These are phyloP conservation scores for Kurtzmaniella quercitrusa DNA, from an alignment of 1,139 yeast species.

Conservation along the genomic window DNA sequence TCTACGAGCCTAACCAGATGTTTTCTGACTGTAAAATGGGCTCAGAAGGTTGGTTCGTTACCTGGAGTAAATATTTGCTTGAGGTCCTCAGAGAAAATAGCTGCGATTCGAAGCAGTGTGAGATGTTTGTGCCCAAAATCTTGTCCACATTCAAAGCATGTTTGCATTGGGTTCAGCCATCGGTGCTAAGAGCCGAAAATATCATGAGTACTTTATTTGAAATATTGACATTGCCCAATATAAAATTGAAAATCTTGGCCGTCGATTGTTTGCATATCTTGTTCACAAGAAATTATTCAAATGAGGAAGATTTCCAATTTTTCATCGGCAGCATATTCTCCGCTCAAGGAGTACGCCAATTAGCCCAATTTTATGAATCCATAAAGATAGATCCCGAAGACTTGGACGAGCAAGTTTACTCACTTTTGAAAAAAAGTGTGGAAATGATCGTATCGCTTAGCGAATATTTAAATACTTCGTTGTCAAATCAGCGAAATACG, in stretches of 20 bases:
- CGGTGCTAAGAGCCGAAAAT: conserved; percentile 64
- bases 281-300: conserved; percentile 74
- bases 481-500: conserved; percentile 29
- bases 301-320: conserved; percentile 69
- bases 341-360: conserved; percentile 64
- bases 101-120: conserved; percentile 31
- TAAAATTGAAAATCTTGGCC: conserved; percentile 74
- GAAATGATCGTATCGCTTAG: conserved; percentile 92
- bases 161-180: conserved; percentile 85
- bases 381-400: conserved; percentile 67
- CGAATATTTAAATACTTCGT: conserved; percentile 56
- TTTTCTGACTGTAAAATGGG: conserved; percentile 60
- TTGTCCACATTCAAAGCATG: conserved; percentile 86
- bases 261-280: conserved; percentile 88
- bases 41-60: conserved; percentile 79
- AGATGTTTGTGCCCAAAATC: conserved; percentile 58
- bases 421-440: conserved; percentile 81
- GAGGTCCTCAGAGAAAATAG: conserved; percentile 43
- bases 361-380: conserved; percentile 61
- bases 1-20: conserved; percentile 70
- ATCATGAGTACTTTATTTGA: conserved; percentile 61
- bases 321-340: conserved; percentile 79
- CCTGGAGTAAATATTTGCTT: conserved; percentile 67
- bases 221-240: conserved; percentile 57
- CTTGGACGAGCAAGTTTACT: conserved; percentile 74